Percentiles rank a stretch among this genome's conserved stretches.
phyloP scores from a whole-genome alignment of 2,329 filamentous ascomycete species.

The Fusarium concolor region DNA sequence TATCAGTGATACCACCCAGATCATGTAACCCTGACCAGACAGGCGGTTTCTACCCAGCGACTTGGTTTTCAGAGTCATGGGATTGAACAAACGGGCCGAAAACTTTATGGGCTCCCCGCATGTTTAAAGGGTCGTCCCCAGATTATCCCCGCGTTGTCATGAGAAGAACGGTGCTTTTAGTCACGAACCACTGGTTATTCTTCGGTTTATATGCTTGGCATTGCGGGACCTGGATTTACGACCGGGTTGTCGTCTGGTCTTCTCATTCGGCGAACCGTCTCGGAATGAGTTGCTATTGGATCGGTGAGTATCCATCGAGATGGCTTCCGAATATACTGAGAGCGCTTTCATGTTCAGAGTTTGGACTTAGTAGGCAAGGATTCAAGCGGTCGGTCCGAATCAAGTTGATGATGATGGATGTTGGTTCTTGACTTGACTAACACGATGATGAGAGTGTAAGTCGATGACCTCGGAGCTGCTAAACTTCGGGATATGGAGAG shows the following conservation, averaged over 20 bases:
- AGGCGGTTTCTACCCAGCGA: not conserved
- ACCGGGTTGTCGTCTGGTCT: not conserved
- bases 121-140: conserved; percentile 35
- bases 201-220: conserved; percentile 5
- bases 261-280: not conserved
- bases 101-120: conserved; percentile 28
- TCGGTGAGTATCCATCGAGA: not conserved
- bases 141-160: conserved; percentile 32
- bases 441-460: conserved; percentile 1
- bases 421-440: not conserved
- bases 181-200: not conserved
- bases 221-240: not conserved
- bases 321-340: not conserved
- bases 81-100: conserved; percentile 34
- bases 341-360: not conserved
- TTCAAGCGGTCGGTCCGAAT: conserved; percentile 28
- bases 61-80: conserved; percentile 26
- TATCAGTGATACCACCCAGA: not conserved
- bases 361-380: conserved; percentile 16
- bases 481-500: conserved; percentile 1
- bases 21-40: not conserved
- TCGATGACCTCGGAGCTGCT: not conserved
- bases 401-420: conserved; percentile 1
- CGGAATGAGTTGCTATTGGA: conserved; percentile 9
- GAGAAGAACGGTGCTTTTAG: not conserved